Evolutionary conservation across 768 basidiomycete species (phyloP), one percentile per base, ranked within the genome.

Genomic region (Tulasnella sp.): DNA sequence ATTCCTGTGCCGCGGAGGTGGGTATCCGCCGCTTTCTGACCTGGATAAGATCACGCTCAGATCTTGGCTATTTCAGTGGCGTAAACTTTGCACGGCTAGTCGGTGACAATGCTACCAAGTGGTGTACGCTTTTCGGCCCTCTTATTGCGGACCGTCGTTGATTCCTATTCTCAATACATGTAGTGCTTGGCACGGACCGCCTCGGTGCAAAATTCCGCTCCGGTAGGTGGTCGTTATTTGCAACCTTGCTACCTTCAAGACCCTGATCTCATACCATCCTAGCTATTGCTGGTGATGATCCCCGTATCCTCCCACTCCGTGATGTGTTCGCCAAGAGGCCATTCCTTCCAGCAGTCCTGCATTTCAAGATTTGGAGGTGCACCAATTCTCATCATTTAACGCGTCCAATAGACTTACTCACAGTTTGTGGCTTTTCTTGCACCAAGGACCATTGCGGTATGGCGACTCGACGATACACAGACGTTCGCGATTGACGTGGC

Each of bases 401-500:
- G n/a, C 34, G 10, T n/a, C 24, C 11, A 11, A 22, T 22, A 15
- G 9, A 7, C 24, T 5, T 19, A 52, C 24, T 52, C 29, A 38
- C n/a, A n/a, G 25, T 21, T 27, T 19, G 45, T 19, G 7, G 7
- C 4, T 11, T 4, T 22, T 12, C 17, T n/a, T 21, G 5, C 34
- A 15, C 15, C 15, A 5, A 59, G 57, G 12, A 46, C 57, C 17
- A 5, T 59, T 3, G 21, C 34, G 19, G 21, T 59, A 38, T 59
- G 31, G 29, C 30, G 30, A 17, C 45, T 59, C 11, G 57, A 59
- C 38, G 31, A 31, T 31, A 38, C 48, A 8, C 48, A 49, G 2
- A 59, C 57, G 12, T 51, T 59, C 34, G 57, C 57, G 3, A 48
- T 49, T 12, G 57, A 59, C 17, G 57, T 59, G 17, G 57, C 49